Evolutionary conservation across 352 stramenopile species (phyloP), one percentile per base, ranked within the genome.

Genomic region (Phytophthora pinifolia): DNA sequence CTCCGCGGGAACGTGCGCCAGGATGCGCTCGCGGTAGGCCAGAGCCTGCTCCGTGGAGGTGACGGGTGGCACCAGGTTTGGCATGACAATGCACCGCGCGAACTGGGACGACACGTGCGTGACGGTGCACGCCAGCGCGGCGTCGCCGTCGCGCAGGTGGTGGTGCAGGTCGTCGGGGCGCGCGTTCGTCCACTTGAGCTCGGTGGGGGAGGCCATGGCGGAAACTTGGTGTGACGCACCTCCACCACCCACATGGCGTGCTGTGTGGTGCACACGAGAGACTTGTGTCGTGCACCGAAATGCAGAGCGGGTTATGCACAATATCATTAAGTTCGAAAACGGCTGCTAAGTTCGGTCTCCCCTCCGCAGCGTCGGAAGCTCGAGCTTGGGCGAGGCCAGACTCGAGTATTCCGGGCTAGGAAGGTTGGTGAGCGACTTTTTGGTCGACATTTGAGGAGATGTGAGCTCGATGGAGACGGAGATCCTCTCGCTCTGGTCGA

Each of bases 21-120:
- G 52, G 59, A 99, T 96, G 46, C 96, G 91, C 39, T 99, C 79
- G n/a, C 89, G 91, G 76, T 99, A 99, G 29, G 76, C 82, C n/a
- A 98, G 58, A 6, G 97, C 97, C 62, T 96, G 67, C 52, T 96
- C 88, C 6, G 95, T 97, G 6, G 85, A 99, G 3, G 92, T 98
- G 10, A 99, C 89, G 12, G 97, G 96, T 37, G 98, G 97, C 69
- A 98, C 94, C 8, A 99, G 74, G 76, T 99, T 99, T 39, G 98
- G 98, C 98, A 99, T 99, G 25, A 97, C 96, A 51, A 99, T 93
- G 67, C 83, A 89, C 29, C 82, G 81, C 39, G 78, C 78, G 53
- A 97, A 96, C 62, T 93, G 84, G 54, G 66, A 70, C 44, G 83
- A 65, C n/a, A 90, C 86, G 57, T 95, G 82, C 35, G 67, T 62